Evolutionary conservation across 306 rosid species (phyloP).

Genomic region (Corylus americana): DNA sequence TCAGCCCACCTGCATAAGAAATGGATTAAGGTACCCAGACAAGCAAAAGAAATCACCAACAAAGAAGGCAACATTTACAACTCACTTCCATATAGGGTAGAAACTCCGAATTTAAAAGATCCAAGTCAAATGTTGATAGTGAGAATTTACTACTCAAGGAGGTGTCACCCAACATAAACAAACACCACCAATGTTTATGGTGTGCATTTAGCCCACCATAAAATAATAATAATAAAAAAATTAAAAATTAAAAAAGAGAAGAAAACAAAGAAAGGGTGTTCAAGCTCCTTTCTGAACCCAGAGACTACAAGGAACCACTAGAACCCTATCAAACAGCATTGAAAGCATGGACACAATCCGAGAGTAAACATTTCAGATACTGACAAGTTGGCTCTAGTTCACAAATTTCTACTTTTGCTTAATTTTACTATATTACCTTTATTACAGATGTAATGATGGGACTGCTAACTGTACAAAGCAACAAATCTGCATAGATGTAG

Average conservation of each 20-base stretch:
- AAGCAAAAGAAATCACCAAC: neutral
- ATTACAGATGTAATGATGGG: neutral
- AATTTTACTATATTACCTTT: neutral
- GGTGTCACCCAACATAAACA: neutral
- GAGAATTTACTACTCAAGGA: neutral
- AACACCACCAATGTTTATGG: constrained; percentile 22
- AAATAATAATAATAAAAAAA: too few species aligned
- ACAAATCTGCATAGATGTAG: neutral
- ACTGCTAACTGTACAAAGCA: neutral
- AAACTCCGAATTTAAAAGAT: neutral
- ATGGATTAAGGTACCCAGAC: constrained; percentile 8
- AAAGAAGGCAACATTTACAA: neutral
- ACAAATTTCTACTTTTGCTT: neutral
- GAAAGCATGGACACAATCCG: neutral
- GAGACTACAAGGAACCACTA: neutral
- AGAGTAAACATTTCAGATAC: neutral
- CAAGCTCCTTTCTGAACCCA: neutral
- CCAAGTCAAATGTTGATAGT: neutral
- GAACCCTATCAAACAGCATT: neutral
- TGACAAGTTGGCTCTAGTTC: neutral
- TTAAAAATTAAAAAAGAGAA: neutral
- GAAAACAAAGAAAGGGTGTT: too few species aligned
- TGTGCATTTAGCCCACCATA: neutral
- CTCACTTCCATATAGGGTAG: neutral
- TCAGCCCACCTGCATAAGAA: constrained; percentile 87